Evolutionary conservation across 805 yeast species (phyloP).

Genomic region (Saccharomycopsis fermentans): DNA sequence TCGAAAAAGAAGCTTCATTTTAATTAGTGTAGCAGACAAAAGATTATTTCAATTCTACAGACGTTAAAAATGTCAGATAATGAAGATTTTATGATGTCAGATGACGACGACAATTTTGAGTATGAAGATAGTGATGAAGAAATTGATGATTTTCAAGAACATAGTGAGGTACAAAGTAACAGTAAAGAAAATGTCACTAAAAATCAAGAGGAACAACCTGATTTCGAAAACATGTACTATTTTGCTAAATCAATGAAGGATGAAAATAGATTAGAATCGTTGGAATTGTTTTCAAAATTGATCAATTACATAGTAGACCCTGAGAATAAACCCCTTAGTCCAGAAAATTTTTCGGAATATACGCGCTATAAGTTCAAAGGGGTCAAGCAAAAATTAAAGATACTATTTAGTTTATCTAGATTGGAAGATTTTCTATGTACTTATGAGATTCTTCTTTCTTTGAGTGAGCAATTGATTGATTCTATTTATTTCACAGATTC

Average conservation of each 20-base stretch:
- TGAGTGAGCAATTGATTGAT: slow-evolving; percentile 26
- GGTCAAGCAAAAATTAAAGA: slow-evolving; percentile 33
- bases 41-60: too few relatives aligned
- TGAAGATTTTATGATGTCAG: slow-evolving; percentile 19
- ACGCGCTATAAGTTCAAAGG: slow-evolving; percentile 31
- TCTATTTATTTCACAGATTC: slow-evolving; percentile 32
- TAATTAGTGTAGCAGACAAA: too few relatives aligned
- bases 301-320: background rate
- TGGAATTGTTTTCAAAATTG: slow-evolving; percentile 6
- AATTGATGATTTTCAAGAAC: slow-evolving; percentile 13
- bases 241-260: slow-evolving; percentile 16
- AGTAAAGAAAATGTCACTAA: background rate
- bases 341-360: background rate
- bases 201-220: background rate
- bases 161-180: background rate
- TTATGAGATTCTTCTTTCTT: slow-evolving; percentile 22
- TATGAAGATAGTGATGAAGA: slow-evolving; percentile 19
- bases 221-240: slow-evolving; percentile 13
- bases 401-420: slow-evolving; percentile 22
- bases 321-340: background rate
- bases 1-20: too few relatives aligned
- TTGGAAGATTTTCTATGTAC: slow-evolving; percentile 23
- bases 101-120: slow-evolving; percentile 18
- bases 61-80: slow-evolving; percentile 18
- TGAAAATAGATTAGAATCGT: slow-evolving; percentile 9